phyloP scores from a whole-genome alignment of 164 flowering plant species.

The Nymphaea thermarum region DNA sequence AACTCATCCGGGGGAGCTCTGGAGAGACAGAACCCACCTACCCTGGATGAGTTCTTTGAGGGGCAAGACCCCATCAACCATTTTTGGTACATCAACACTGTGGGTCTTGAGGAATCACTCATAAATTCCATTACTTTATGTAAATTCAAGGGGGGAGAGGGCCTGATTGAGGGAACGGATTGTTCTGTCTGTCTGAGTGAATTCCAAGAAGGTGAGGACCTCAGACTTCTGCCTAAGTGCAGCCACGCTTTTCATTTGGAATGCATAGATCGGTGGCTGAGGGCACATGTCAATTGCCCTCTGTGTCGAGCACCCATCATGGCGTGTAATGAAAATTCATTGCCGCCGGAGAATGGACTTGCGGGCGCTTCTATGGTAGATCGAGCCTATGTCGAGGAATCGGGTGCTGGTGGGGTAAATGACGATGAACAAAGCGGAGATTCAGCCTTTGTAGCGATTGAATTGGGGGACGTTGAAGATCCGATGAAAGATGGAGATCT shows the following conservation, averaged over 20 bases:
- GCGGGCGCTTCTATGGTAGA: not conserved
- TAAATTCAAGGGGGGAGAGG: conserved; percentile 55
- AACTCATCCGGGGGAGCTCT: not conserved
- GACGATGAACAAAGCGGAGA: not conserved
- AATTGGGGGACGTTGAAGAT: not conserved
- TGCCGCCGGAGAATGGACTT: not conserved
- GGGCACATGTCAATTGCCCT: conserved; percentile 74
- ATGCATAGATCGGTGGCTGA: conserved; percentile 85
- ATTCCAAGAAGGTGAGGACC: conserved; percentile 55
- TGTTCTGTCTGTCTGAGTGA: conserved; percentile 80
- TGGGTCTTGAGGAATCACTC: conserved; percentile 59
- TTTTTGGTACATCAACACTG: conserved; percentile 26
- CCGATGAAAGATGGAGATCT: not conserved
- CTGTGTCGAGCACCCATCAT: conserved; percentile 54
- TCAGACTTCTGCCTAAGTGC: conserved; percentile 74
- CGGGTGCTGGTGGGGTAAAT: not conserved
- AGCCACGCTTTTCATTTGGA: conserved; percentile 76
- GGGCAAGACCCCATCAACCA: conserved; percentile 19
- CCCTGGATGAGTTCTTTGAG: conserved; percentile 14
- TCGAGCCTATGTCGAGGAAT: not conserved
- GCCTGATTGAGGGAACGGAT: conserved; percentile 57
- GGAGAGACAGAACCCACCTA: conserved; percentile 5
- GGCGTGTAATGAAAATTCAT: not conserved
- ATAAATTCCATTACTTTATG: conserved; percentile 58
- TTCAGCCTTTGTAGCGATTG: not conserved